These are phyloP conservation scores for Vinca minor DNA, from an alignment of 257 asterid species.

Conservation along the genomic window DNA sequence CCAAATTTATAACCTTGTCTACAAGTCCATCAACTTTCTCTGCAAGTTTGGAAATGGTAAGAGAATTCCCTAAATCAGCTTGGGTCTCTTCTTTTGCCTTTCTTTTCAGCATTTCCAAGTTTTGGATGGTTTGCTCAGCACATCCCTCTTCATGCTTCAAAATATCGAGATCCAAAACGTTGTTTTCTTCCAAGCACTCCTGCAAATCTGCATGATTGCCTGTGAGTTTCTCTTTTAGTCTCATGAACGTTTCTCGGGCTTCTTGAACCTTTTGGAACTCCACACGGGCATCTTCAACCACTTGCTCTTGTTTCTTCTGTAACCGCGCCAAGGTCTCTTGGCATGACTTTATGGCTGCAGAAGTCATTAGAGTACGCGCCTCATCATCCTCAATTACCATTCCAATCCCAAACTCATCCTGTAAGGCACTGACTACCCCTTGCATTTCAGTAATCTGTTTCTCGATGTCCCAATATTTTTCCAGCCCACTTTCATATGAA, in stretches of 20 bases:
- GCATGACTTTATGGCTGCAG: slow-evolving; percentile 40
- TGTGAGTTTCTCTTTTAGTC: slow-evolving; percentile 23
- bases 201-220: slow-evolving; percentile 8
- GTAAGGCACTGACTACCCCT: slow-evolving; percentile 31
- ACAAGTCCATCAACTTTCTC: slow-evolving; percentile 42
- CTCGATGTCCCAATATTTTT: slow-evolving; percentile 36
- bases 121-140: slow-evolving; percentile 10
- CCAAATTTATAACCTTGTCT: slow-evolving; percentile 32
- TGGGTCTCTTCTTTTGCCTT: slow-evolving; percentile 23
- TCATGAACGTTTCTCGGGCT: slow-evolving; percentile 22
- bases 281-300: slow-evolving; percentile 21
- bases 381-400: slow-evolving; percentile 39
- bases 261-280: slow-evolving; percentile 28
- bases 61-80: slow-evolving; percentile 15
- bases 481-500: slow-evolving; percentile 31
- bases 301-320: slow-evolving; percentile 24
- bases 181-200: slow-evolving; percentile 12
- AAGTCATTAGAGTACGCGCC: slow-evolving; percentile 37
- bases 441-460: slow-evolving; percentile 32
- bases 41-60: slow-evolving; percentile 29
- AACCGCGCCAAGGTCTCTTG: slow-evolving; percentile 27
- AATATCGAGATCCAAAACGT: slow-evolving; percentile 4
- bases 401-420: slow-evolving; percentile 43
- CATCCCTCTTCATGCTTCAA: slow-evolving; percentile 16
- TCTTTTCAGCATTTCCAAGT: slow-evolving; percentile 15